Evolutionary conservation across 345 rosid genomes (phyloP), one percentile per base, ranked within the genome.

Genomic region (Excoecaria cochinchinensis): DNA sequence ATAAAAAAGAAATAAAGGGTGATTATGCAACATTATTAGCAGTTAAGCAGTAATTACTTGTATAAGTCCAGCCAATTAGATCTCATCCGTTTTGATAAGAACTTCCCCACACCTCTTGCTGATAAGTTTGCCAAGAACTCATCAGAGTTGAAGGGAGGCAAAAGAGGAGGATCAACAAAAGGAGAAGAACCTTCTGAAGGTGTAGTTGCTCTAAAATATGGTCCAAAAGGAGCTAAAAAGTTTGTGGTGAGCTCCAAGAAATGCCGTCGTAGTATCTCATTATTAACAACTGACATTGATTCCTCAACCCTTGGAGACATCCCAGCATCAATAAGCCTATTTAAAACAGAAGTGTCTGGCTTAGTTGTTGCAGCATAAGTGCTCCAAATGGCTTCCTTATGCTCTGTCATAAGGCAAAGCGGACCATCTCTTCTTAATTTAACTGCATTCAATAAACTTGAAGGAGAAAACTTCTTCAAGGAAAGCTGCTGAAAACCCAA

Each of bases 351-450:
- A 77, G 97, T 95, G 84, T 95, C 99, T 6, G 97, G 99, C 84
- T 93, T 93, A 4, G 97, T 95, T 76, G 90, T 82, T 65, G 98
- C 86, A 67, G 87, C 70, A 77, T 93, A 91, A 74, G 87, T 84
- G 76, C 92, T 95, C 99, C 99, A 95, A 44, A 95, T 74, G 76
- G 98, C 98, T 88, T 95, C 99, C 89, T 89, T 95, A 79, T 95
- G 99, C 82, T 93, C 99, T 42, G 97, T 87, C 98, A 95, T 93
- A 74, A 95, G 96, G 86, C 97, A 89, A 52, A 95, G 85, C 48
- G 99, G 99, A 47, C 99, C 98, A 66, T 95, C 99, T 83, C 99
- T 85, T 78, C 91, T 91, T 75, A 91, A 81, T 80, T 88, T 95
- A 81, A 93, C 95, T 14, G 88, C 95, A 79, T 84, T 91, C 79